phyloP scores from a whole-genome alignment of 1,139 yeast species.

The Kodamaea suecica region DNA sequence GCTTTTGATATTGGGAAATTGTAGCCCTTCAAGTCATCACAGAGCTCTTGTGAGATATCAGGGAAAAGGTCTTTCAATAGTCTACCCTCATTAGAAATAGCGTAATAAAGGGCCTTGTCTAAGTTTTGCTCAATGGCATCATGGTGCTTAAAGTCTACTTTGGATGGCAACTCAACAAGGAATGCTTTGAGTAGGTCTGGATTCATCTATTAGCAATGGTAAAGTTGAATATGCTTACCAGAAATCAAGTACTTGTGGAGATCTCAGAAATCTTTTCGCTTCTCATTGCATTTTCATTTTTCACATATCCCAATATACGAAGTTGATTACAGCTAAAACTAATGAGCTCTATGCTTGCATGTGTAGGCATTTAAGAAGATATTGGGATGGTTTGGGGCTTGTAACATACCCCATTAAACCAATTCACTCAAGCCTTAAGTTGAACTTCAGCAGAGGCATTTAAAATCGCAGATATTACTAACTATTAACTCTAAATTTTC shows the following conservation, averaged over 20 bases:
- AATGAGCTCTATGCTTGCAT: not conserved
- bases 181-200: slow-evolving; percentile 11
- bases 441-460: too few relatives aligned
- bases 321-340: not conserved
- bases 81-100: slow-evolving; percentile 32
- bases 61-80: slow-evolving; percentile 30
- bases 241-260: too few relatives aligned
- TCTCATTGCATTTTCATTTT: not conserved
- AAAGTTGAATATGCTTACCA: too few relatives aligned
- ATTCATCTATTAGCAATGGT: not conserved
- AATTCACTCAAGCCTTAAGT: too few relatives aligned
- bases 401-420: too few relatives aligned
- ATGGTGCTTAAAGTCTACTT: slow-evolving; percentile 16
- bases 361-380: too few relatives aligned
- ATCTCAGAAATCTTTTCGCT: not conserved
- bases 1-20: slow-evolving; percentile 1
- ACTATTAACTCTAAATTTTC: not conserved
- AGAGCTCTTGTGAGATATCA: slow-evolving; percentile 3
- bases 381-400: too few relatives aligned
- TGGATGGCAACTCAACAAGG: slow-evolving; percentile 28
- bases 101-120: slow-evolving; percentile 28
- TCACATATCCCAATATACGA: not conserved
- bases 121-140: slow-evolving; percentile 14
- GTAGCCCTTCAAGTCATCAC: slow-evolving; percentile 1
- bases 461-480: not conserved